phyloP scores from a whole-genome alignment of 768 basidiomycete species.

The Cystofilobasidium capitatum region DNA sequence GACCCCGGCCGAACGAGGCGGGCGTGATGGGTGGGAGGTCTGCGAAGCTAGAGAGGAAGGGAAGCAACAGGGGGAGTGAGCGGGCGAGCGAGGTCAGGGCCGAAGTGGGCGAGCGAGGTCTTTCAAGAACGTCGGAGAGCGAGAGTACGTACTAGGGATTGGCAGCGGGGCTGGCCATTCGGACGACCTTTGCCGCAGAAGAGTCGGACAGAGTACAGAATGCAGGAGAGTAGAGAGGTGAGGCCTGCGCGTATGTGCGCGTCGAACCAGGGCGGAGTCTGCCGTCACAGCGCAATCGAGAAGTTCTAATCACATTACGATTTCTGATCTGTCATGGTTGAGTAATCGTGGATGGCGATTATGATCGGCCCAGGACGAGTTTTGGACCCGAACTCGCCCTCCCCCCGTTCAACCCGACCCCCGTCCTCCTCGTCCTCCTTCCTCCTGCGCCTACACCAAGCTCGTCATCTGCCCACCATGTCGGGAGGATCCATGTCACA shows the following conservation, averaged over 20 bases:
- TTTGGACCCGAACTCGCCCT: background rate
- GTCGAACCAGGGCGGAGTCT: no score
- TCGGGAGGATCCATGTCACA: conserved; percentile 22
- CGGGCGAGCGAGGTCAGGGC: background rate
- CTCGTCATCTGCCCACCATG: conserved; percentile 5
- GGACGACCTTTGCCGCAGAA: no score
- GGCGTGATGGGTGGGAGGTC: conserved; percentile 23
- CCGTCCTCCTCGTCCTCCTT: background rate
- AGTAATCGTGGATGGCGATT: no score
- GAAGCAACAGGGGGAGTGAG: background rate
- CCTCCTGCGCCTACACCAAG: background rate
- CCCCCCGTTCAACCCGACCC: background rate
- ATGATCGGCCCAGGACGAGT: no score
- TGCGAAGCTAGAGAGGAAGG: conserved; percentile 5
- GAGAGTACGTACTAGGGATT: no score
- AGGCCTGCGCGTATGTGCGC: no score
- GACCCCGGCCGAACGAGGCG: conserved; percentile 13
- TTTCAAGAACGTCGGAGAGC: background rate
- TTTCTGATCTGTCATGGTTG: no score
- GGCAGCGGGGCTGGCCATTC: no score
- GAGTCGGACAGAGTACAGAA: no score
- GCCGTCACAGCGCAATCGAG: no score
- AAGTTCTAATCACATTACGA: no score
- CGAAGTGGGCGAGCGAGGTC: background rate
- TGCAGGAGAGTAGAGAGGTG: no score